These are phyloP conservation scores for Hypoxylon sp. DNA, from an alignment of 2,329 filamentous ascomycete species.

Conservation along the genomic window DNA sequence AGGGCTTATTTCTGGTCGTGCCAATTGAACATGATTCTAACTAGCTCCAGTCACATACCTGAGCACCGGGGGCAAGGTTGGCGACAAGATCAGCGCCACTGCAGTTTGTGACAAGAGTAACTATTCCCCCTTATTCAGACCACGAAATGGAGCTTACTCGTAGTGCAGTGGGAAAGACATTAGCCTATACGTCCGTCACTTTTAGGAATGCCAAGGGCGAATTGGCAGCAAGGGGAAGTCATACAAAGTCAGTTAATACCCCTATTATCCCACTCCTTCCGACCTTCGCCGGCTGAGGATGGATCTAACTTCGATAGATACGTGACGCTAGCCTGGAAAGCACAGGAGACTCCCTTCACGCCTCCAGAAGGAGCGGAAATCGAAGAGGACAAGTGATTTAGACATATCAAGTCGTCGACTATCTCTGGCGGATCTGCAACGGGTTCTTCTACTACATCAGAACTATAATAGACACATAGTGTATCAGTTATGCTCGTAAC, in stretches of 20 bases:
- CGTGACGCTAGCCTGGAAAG: conserved; percentile 53
- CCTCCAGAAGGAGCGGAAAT: conserved; percentile 45
- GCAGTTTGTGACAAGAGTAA: conserved; percentile 73
- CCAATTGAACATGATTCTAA: conserved; percentile 21
- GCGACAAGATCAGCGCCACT: conserved; percentile 67
- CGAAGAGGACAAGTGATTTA: conserved; percentile 33
- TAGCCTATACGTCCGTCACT: conserved; percentile 71
- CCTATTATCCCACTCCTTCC: conserved; percentile 15
- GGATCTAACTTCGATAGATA: conserved; percentile 55
- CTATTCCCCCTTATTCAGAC: conserved; percentile 23
- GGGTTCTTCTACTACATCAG: not conserved
- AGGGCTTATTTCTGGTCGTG: not conserved
- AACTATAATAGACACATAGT: not conserved
- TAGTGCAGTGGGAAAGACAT: conserved; percentile 69
- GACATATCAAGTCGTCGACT: not conserved
- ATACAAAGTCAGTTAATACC: conserved; percentile 68
- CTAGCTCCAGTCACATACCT: conserved; percentile 70
- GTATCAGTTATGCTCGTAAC: not conserved
- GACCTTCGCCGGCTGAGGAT: not conserved
- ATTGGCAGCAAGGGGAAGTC: conserved; percentile 72
- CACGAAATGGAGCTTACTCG: conserved; percentile 5
- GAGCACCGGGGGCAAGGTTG: conserved; percentile 68
- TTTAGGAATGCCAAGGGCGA: conserved; percentile 72
- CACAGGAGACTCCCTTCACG: conserved; percentile 46
- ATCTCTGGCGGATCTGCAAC: not conserved